Conservation (phyloP, 2,329 filamentous ascomycete species). For the Mollisia scopiformis region DNA sequence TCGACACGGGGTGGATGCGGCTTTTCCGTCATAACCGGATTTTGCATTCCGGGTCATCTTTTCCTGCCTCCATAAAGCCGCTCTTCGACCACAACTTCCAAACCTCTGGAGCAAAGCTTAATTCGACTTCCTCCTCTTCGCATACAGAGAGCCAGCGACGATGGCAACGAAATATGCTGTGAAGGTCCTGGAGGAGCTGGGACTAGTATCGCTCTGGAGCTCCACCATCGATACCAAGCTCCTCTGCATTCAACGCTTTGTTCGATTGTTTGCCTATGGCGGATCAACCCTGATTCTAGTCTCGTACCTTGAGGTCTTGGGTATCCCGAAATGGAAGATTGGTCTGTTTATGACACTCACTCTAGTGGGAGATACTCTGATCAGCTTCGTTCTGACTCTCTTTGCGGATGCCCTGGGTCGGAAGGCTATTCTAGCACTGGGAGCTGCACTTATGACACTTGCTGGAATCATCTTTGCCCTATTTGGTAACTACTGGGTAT, state of each 20-base stretch:
- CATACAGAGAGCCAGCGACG: not conserved
- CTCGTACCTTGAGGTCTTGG: constrained; percentile 54
- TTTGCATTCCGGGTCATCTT: not conserved
- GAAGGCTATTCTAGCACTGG: constrained; percentile 53
- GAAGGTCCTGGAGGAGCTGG: constrained; percentile 44
- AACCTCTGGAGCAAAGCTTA: not conserved
- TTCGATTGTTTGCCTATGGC: constrained; percentile 67
- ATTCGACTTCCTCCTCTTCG: not conserved
- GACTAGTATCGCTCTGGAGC: constrained; percentile 45
- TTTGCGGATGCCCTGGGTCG: constrained; percentile 62
- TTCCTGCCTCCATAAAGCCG: not conserved
- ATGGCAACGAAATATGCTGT: constrained; percentile 27
- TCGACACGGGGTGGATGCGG: too few species aligned
- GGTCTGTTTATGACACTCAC: constrained; percentile 70
- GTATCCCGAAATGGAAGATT: constrained; percentile 52
- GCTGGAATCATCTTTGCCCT: constrained; percentile 60
- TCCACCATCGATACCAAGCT: constrained; percentile 56
- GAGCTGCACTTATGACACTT: constrained; percentile 56
- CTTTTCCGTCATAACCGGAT: too few species aligned
- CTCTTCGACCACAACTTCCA: not conserved
- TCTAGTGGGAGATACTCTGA: constrained; percentile 58
- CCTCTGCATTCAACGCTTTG: constrained; percentile 60
- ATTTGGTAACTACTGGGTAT: constrained; percentile 57
- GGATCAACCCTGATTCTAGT: constrained; percentile 60
- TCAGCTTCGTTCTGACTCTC: constrained; percentile 61